Evolutionary conservation across 2,329 filamentous ascomycete species (phyloP).

Genomic region (Colletotrichum magnum): DNA sequence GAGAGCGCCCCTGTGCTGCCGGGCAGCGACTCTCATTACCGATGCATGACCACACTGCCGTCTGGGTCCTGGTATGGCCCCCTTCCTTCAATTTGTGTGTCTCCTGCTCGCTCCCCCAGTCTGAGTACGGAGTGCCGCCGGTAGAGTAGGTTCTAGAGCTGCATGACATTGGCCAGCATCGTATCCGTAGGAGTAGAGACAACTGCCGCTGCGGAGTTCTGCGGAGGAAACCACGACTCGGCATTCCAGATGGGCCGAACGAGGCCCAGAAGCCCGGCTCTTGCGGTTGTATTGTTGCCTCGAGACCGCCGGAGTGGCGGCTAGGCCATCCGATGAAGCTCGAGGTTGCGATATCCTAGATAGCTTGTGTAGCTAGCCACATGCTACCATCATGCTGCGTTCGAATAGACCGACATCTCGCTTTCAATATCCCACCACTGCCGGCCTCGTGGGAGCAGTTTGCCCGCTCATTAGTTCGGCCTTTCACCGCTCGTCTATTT

Average conservation of each 20-base stretch:
- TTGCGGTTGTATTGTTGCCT: no score
- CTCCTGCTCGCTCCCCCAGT: neutral
- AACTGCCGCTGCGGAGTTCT: neutral
- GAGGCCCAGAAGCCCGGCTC: neutral
- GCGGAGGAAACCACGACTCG: neutral
- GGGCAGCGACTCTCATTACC: neutral
- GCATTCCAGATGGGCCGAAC: conserved; percentile 2
- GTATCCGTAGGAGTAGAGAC: no score
- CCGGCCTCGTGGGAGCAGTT: neutral
- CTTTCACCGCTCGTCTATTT: neutral
- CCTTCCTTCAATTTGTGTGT: neutral
- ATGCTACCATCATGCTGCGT: no score
- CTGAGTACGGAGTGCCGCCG: neutral
- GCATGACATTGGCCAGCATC: neutral
- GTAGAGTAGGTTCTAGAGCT: conserved; percentile 1
- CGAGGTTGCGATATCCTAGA: neutral
- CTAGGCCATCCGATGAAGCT: neutral
- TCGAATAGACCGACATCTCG: neutral
- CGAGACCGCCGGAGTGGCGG: neutral
- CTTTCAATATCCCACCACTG: neutral
- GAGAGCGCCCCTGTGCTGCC: neutral
- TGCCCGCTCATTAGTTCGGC: neutral
- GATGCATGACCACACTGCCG: neutral
- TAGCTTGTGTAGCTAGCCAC: no score
- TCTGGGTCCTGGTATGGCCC: neutral